phyloP scores from a whole-genome alignment of 768 basidiomycete genomes.

The Mycena sanguinolenta region DNA sequence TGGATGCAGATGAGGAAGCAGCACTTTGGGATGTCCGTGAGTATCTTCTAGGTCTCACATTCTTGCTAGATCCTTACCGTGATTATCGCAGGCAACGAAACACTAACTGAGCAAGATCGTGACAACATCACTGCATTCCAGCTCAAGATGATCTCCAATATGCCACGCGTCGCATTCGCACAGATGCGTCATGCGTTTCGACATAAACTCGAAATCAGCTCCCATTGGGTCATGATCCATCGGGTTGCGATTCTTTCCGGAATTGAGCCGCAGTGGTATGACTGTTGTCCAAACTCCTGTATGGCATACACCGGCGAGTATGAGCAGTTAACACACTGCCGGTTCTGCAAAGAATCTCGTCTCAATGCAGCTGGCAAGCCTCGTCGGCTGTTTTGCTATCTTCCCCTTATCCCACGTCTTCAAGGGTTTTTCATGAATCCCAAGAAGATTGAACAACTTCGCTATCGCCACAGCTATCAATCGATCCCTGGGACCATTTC shows the following conservation, averaged over 20 bases:
- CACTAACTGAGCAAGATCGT: not conserved
- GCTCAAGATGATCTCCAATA: not conserved
- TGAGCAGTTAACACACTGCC: not conserved
- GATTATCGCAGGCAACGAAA: not conserved
- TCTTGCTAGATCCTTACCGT: not conserved
- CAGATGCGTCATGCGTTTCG: not conserved
- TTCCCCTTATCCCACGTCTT: not conserved
- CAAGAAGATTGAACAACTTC: not conserved
- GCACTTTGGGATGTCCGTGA: not conserved
- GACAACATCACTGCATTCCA: not conserved
- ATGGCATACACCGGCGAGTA: not conserved
- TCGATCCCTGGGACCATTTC: not conserved
- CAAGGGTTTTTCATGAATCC: not conserved
- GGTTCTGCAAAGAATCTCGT: not conserved
- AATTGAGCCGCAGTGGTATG: not conserved
- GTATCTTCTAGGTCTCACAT: not conserved
- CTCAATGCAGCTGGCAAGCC: not conserved
- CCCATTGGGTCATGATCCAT: not conserved
- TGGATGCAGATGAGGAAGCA: not conserved
- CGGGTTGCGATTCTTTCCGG: not conserved
- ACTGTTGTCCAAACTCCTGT: not conserved
- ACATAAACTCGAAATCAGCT: not conserved
- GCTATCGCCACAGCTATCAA: not conserved
- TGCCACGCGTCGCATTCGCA: not conserved
- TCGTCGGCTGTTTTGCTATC: not conserved